Base-by-base conservation (phyloP, 1,139 yeast species). In the Geotrichum restrictum region DNA sequence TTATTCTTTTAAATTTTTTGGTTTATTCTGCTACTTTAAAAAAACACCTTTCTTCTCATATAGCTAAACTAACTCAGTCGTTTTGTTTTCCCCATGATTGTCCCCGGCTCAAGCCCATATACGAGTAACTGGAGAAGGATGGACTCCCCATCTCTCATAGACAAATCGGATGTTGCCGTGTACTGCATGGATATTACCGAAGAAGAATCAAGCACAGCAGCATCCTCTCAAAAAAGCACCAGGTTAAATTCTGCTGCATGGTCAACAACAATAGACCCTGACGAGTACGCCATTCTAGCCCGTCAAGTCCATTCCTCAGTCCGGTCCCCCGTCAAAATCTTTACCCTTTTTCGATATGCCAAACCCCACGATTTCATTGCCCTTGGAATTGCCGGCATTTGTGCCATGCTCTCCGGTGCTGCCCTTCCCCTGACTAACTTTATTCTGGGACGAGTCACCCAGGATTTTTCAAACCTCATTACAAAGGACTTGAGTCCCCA, bases 401-500 rank as follows among this genome's bases (percentile, higher is more conserved):
- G 65, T 33, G 67, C 75, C 5, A 64, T 65, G 2, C 63, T 67
- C 5, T 67, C 70, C 21, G 75, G 75, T 7, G 74, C 72, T 3
- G 69, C 71, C 2, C 53, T 72, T 53, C 75, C 76, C 1, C 60
- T 71, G 62, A 68, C 70, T 55, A 71, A 75, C 27, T 57, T 72
- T 52, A 65, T 72, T 33, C 68, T 72, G 41, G 76, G 76, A 22
- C 61, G 62, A 31, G 59, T 73, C 55, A 68, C 76, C 3, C 66
- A 69, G 49, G 64, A 67, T 27, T 72, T 73, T 60, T 58, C 69
- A 24, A 57, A 62, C 45, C 70, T 64, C 51, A 62, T 69, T 53
- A 65, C 66, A 18, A 53, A 61, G 22, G 56, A 63, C 24, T 60
- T 68, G 4, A 57, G 62, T 31, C 59, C 60, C 1, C 62, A 58